These are phyloP conservation scores for Sphagnum contortum DNA, from an alignment of 225 moss, liverwort and hornwort species.

Conservation along the genomic window DNA sequence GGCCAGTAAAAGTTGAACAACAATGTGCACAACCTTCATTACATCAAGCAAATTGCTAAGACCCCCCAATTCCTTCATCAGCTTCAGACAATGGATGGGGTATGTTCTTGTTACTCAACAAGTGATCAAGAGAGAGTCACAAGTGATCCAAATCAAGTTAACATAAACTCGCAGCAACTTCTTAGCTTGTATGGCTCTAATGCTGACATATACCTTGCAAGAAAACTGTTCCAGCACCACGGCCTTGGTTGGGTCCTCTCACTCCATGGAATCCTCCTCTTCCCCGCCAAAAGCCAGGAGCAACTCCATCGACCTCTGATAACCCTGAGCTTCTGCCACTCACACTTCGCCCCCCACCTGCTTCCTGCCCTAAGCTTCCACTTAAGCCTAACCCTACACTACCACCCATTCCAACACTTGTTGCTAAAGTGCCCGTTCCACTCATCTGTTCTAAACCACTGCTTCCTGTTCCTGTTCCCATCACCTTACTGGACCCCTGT, in stretches of 20 bases:
- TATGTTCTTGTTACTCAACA: too few species aligned
- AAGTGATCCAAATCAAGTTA: too few species aligned
- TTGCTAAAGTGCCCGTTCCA: conserved; percentile 4
- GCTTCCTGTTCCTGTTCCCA: not conserved
- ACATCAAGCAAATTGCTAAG: not conserved
- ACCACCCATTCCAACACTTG: conserved; percentile 4
- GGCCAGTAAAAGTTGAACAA: too few species aligned
- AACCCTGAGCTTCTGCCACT: conserved; percentile 7
- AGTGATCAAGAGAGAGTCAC: too few species aligned
- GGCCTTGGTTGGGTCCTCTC: conserved; percentile 1
- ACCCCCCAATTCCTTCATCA: too few species aligned
- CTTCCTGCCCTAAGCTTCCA: conserved; percentile 1
- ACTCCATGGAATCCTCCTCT: conserved; percentile 1
- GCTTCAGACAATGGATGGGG: too few species aligned
- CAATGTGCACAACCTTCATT: too few species aligned
- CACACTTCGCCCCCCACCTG: conserved; percentile 3
- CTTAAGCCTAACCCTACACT: not conserved
- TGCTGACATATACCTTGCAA: not conserved
- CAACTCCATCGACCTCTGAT: conserved; percentile 3
- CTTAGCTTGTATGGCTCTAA: too few species aligned
- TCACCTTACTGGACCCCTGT: not conserved
- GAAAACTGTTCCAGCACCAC: conserved; percentile 1
- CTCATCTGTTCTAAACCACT: conserved; percentile 7
- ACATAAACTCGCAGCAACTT: too few species aligned
- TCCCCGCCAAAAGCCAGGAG: conserved; percentile 3